Conservation (phyloP, 75 land plant species). For the Cryptomeria japonica region DNA sequence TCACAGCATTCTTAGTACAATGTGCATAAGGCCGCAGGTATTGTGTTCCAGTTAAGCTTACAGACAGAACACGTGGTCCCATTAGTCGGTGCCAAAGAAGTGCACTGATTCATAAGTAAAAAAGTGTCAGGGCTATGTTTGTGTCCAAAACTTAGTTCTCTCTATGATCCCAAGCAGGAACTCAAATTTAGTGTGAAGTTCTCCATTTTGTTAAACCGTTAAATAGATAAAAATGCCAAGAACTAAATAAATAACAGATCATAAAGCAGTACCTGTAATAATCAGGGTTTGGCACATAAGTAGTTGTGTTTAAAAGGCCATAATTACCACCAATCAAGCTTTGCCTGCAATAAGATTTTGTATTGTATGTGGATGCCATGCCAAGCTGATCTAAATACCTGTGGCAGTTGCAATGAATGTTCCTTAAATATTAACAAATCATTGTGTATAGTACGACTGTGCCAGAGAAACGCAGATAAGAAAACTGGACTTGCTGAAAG, state of each 20-base stretch:
- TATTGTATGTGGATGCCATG: slow-evolving; percentile 60
- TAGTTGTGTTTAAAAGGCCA: slow-evolving; percentile 66
- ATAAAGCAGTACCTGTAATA: slow-evolving; percentile 59
- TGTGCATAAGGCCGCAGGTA: slow-evolving; percentile 75
- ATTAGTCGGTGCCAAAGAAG: slow-evolving; percentile 83
- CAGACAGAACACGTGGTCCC: slow-evolving; percentile 68
- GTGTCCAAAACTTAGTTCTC: not conserved
- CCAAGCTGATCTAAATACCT: slow-evolving; percentile 87
- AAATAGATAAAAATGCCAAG: not conserved
- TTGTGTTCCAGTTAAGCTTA: slow-evolving; percentile 34
- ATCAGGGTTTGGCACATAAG: slow-evolving; percentile 73
- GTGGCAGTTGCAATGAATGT: not conserved
- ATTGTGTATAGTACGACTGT: not conserved
- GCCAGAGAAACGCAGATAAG: not conserved
- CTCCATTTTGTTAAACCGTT: not conserved
- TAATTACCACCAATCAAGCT: slow-evolving; percentile 78
- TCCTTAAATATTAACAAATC: not conserved
- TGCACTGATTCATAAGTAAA: slow-evolving; percentile 45
- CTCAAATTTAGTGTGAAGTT: not conserved
- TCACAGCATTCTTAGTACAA: slow-evolving; percentile 55
- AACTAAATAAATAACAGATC: not conserved
- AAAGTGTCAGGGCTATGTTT: not conserved
- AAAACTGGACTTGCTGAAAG: not conserved
- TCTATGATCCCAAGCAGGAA: not conserved
- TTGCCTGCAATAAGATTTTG: slow-evolving; percentile 67